Percentiles rank a stretch among this genome's conserved stretches.
Conservation (phyloP, 179 eudicot genomes). For the Patellifolia procumbens region DNA sequence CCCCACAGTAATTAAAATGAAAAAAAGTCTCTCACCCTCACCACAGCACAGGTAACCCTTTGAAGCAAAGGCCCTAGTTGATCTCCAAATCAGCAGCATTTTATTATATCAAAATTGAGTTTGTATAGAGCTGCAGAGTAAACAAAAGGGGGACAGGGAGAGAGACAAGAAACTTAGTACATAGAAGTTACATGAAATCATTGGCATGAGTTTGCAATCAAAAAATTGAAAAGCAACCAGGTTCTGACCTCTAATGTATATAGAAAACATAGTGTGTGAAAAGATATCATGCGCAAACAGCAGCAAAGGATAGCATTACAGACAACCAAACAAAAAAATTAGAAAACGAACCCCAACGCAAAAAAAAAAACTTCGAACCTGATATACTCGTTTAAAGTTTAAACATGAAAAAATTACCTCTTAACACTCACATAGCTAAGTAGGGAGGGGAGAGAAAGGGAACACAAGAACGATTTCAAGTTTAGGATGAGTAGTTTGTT, state of each 20-base stretch:
- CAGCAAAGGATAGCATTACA: background rate
- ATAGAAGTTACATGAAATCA: background rate
- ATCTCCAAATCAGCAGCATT: background rate
- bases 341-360: too few relatives aligned
- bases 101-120: too few relatives aligned
- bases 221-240: too few relatives aligned
- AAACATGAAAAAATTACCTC: background rate
- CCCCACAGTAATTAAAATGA: background rate
- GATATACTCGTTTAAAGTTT: background rate
- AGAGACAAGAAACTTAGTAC: background rate
- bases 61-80: background rate
- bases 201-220: background rate
- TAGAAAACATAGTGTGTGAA: background rate
- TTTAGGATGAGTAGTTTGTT: background rate
- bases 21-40: too few relatives aligned
- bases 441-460: background rate
- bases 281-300: background rate
- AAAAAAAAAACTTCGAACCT: background rate
- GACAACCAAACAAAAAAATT: background rate
- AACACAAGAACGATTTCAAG: background rate
- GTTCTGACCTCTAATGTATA: background rate
- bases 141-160: background rate
- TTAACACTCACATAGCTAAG: background rate
- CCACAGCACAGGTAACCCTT: background rate
- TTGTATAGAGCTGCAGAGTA: too few relatives aligned